Evolutionary conservation across 306 rosid genomes (phyloP).

Genomic region (Ochetophila trinervis): DNA sequence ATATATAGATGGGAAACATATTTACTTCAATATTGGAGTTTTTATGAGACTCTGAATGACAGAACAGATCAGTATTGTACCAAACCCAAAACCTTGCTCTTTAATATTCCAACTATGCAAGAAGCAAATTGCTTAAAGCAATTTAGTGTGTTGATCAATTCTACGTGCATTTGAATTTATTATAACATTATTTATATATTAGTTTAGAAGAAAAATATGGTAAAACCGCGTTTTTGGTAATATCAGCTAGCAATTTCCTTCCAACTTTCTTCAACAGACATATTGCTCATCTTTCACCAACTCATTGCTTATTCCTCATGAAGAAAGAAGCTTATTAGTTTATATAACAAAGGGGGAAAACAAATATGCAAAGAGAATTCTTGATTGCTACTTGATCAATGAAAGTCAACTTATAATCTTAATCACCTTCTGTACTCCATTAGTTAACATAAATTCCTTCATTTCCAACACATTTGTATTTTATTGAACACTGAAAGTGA

Average conservation of each 20-base stretch:
- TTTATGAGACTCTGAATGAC: too few species aligned
- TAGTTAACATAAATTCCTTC: not conserved
- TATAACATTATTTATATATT: not conserved
- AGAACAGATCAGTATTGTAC: too few species aligned
- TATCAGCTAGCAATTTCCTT: constrained; percentile 36
- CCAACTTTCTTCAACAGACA: constrained; percentile 20
- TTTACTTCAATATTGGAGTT: too few species aligned
- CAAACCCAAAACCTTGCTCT: too few species aligned
- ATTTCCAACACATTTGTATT: too few species aligned
- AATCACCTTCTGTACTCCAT: not conserved
- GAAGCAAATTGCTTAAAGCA: not conserved
- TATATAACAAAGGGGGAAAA: not conserved
- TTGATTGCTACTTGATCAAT: not conserved
- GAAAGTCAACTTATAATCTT: not conserved
- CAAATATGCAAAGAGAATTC: not conserved
- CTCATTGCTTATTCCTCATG: not conserved
- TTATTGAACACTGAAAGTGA: too few species aligned
- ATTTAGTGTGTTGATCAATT: not conserved
- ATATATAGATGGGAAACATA: too few species aligned
- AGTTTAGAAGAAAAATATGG: constrained; percentile 20
- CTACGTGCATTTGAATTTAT: not conserved
- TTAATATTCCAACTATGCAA: too few species aligned
- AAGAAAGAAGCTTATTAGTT: not conserved
- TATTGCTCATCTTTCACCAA: not conserved
- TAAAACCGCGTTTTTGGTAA: constrained; percentile 72